Evolutionary conservation across 148 eudicot species (phyloP).

Genomic region (Silene uniflora): DNA sequence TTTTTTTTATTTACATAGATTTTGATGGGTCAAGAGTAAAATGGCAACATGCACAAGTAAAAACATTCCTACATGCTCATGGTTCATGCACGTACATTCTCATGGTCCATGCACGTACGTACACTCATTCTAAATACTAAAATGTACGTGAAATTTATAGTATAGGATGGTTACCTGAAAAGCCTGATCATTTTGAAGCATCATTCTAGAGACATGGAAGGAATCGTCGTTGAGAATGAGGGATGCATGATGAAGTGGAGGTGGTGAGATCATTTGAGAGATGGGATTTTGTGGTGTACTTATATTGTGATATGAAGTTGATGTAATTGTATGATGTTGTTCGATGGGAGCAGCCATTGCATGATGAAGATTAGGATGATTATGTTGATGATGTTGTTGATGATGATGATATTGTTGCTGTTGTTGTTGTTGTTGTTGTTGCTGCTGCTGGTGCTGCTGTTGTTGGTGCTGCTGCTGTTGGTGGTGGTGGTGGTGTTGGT

Average conservation of each 20-base stretch:
- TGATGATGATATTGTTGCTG: background rate
- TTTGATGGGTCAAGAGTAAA: no score
- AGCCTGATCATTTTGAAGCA: conserved; percentile 62
- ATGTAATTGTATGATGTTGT: conserved; percentile 23
- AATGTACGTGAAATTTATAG: background rate
- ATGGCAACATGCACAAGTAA: no score
- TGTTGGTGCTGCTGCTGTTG: background rate
- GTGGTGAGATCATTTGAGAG: conserved; percentile 63
- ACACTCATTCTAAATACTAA: no score
- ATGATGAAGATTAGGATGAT: conserved; percentile 16
- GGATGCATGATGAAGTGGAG: conserved; percentile 71
- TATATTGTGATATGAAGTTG: conserved; percentile 39
- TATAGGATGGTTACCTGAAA: conserved; percentile 57
- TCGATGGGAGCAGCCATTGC: conserved; percentile 18
- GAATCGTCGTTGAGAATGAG: conserved; percentile 56
- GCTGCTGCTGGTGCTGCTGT: conserved; percentile 24
- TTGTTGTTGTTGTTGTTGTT: conserved; percentile 27
- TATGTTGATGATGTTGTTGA: conserved; percentile 12
- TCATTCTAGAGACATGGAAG: conserved; percentile 65
- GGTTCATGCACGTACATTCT: background rate
- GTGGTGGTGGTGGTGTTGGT: background rate
- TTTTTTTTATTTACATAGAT: no score
- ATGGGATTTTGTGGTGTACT: conserved; percentile 70
- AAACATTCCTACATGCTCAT: background rate
- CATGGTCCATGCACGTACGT: background rate